Conservation (phyloP, 2,329 filamentous ascomycete species). For the Botrytis byssoidea region DNA sequence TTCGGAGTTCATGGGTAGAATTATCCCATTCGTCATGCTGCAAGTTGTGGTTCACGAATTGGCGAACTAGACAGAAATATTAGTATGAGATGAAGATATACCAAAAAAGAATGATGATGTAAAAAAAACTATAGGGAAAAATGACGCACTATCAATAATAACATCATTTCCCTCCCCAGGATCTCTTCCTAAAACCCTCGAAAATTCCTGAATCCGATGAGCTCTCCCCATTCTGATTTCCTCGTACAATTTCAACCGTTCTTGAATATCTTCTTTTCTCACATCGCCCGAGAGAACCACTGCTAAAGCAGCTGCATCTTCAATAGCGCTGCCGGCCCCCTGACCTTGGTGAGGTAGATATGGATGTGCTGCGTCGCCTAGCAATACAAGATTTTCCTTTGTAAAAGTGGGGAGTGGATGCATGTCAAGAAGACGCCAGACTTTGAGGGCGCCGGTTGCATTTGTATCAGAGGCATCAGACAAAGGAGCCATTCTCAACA, state of each 20-base stretch:
- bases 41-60: slow-evolving; percentile 46
- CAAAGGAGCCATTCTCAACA: not conserved
- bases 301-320: slow-evolving; percentile 61
- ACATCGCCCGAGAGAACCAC: slow-evolving; percentile 53
- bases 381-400: slow-evolving; percentile 51
- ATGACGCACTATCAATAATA: slow-evolving; percentile 45
- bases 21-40: slow-evolving; percentile 54
- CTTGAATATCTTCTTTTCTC: slow-evolving; percentile 46
- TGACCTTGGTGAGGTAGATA: slow-evolving; percentile 65
- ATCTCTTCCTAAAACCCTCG: slow-evolving; percentile 53
- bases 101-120: not conserved
- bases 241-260: slow-evolving; percentile 59
- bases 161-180: slow-evolving; percentile 45
- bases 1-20: slow-evolving; percentile 46
- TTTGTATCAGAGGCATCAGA: slow-evolving; percentile 22
- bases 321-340: slow-evolving; percentile 63
- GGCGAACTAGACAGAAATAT: slow-evolving; percentile 37
- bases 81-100: not conserved
- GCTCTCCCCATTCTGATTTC: slow-evolving; percentile 57
- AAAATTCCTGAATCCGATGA: slow-evolving; percentile 56
- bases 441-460: slow-evolving; percentile 44
- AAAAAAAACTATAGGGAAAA: not conserved
- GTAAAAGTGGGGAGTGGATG: slow-evolving; percentile 55
- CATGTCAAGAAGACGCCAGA: slow-evolving; percentile 64
- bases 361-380: slow-evolving; percentile 68